Evolutionary conservation across 495 filamentous ascomycete genomes (phyloP).

Genomic region (Pyrenula aspistea): DNA sequence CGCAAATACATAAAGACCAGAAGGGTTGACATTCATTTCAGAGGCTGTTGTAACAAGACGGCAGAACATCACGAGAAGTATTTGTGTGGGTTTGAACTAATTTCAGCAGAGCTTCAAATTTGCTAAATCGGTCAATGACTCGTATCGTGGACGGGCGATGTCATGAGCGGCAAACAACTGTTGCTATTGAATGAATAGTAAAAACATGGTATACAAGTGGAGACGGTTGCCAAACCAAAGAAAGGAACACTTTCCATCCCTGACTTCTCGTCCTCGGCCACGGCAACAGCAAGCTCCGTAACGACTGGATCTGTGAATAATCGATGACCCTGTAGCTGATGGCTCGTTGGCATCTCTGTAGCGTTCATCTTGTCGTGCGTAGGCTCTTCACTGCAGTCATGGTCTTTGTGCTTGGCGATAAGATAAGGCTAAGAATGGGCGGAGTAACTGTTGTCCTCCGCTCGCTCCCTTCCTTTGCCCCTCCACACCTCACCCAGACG

Average conservation of each 20-base stretch:
- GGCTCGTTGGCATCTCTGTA: background rate
- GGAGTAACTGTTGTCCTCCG: background rate
- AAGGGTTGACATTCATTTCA: no score
- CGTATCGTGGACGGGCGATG: background rate
- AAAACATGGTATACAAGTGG: background rate
- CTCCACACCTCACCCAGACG: background rate
- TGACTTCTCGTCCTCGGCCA: no score
- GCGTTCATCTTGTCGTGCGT: background rate
- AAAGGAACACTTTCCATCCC: conserved; percentile 16
- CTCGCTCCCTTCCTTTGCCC: background rate
- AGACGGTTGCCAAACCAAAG: conserved; percentile 19
- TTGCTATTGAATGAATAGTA: background rate
- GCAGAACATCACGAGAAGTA: no score
- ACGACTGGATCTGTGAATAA: background rate
- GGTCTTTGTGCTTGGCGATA: conserved; percentile 1
- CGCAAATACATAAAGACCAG: no score
- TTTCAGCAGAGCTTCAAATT: background rate
- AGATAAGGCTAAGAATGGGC: conserved; percentile 1
- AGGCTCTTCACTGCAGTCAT: background rate
- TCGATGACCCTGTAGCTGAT: background rate
- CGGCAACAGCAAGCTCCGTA: no score
- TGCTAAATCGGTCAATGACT: background rate
- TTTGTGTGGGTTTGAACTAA: no score
- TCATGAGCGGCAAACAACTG: background rate
- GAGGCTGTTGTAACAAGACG: no score